phyloP scores from a whole-genome alignment of 2,329 filamentous ascomycete genomes.

The Calycina marina region DNA sequence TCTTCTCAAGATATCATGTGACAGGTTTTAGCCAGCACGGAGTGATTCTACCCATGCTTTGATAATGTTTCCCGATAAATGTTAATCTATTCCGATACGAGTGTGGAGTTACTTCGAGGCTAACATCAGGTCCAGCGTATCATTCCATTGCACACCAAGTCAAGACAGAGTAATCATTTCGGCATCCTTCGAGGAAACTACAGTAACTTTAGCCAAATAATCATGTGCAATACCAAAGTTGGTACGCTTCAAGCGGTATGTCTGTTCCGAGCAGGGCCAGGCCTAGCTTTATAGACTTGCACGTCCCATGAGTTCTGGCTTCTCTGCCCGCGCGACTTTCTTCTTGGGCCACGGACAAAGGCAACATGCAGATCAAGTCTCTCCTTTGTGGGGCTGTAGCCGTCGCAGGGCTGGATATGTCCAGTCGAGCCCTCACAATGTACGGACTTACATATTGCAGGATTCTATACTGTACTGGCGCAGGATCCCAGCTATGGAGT shows the following conservation, averaged over 20 bases:
- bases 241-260: neutral
- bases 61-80: neutral
- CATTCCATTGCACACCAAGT: neutral
- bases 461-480: neutral
- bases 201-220: neutral
- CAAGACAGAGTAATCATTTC: neutral
- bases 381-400: neutral
- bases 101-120: neutral
- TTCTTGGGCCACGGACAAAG: neutral
- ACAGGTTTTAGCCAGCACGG: neutral
- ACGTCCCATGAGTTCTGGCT: neutral
- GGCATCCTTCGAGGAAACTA: neutral
- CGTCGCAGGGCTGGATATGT: neutral
- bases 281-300: neutral
- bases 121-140: neutral
- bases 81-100: neutral
- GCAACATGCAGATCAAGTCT: neutral
- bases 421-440: neutral
- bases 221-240: neutral
- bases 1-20: neutral
- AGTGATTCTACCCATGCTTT: neutral
- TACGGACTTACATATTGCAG: neutral
- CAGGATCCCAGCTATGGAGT: slow-evolving; percentile 7
- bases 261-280: neutral
- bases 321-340: neutral